phyloP scores from a whole-genome alignment of 2,329 filamentous ascomycete genomes.

The Elsinoe perseae region DNA sequence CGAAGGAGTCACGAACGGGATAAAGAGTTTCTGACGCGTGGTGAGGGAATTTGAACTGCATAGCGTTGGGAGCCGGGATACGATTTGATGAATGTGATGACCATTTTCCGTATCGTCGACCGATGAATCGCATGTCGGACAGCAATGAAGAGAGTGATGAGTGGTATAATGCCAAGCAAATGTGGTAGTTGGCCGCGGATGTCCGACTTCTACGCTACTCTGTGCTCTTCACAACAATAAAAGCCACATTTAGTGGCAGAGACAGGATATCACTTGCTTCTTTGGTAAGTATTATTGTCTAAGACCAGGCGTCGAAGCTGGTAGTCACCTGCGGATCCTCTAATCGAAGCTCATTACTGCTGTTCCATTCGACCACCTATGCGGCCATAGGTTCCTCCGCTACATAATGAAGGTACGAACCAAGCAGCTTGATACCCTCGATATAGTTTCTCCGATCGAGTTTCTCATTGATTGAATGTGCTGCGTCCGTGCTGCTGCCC shows the following conservation, averaged over 20 bases:
- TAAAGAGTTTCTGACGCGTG: background rate
- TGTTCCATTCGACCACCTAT: background rate
- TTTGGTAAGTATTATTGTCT: too few species aligned
- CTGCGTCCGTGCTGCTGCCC: slow-evolving; percentile 93
- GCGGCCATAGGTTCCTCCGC: slow-evolving; percentile 68
- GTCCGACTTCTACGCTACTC: too few species aligned
- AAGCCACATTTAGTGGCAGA: too few species aligned
- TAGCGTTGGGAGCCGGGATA: background rate
- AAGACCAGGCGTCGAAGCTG: too few species aligned
- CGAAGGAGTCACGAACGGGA: background rate
- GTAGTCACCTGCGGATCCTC: background rate
- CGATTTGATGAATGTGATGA: slow-evolving; percentile 9
- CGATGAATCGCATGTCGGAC: background rate
- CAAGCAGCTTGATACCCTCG: slow-evolving; percentile 91
- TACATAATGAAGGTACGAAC: slow-evolving; percentile 92
- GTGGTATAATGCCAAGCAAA: too few species aligned
- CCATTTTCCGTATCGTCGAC: background rate
- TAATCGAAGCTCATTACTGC: background rate
- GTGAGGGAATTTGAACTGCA: background rate
- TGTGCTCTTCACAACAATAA: too few species aligned
- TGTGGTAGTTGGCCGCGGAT: too few species aligned
- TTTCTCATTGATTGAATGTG: slow-evolving; percentile 98
- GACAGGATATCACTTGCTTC: background rate
- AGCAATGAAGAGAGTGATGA: too few species aligned
- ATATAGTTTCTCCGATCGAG: slow-evolving; percentile 96